Base-by-base conservation (phyloP, 495 filamentous ascomycete genomes). In the Trichoderma gamsii region DNA sequence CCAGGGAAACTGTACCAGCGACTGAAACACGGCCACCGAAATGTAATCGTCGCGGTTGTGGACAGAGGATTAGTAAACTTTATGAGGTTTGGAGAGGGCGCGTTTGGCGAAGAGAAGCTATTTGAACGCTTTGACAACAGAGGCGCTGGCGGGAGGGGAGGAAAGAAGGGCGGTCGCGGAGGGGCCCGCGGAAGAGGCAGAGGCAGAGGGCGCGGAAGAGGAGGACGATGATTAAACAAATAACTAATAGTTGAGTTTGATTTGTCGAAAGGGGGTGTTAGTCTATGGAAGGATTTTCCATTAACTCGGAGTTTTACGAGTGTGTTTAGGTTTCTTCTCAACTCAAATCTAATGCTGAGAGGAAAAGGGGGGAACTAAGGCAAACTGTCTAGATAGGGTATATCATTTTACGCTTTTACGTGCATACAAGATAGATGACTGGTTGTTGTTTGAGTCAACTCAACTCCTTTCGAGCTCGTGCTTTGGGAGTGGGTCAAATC, bases 21-120 rank as follows among this genome's bases (percentile, higher is more conserved):
- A n/a, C 76, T 97, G 69, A 93, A 90, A 73, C 87, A 97, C 67
- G 95, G 92, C 15, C 89, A 90, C 74, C 84, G 92, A 69, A 92
- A 90, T 75, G 92, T 92, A 8, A 79, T 97, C 64, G 72, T 99
- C 21, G 95, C 93, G 0, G 86, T 98, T 6, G 91, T 97, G 11
- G 95, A 98, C 73, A 84, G 92, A 67, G 95, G 95, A 0, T 82
- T 99, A 38, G 89, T 92, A 41, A 97, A 93, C 73, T 99, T 91
- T 75, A 77, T 97, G 64, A 84, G 90, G 44, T 79, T 97, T 66
- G 87, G 82, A 9, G 93, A 97, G 78, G 88, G 87, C 13, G 89
- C 85, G 15, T 97, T 97, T 77, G 88, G 83, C 29, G 86, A 85
- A 61, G 93, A 96, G 77, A 85, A 77, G 77, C 65, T 96, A 21